Conservation (phyloP, 1,139 yeast genomes). For the Debaryomyces fabryi region DNA sequence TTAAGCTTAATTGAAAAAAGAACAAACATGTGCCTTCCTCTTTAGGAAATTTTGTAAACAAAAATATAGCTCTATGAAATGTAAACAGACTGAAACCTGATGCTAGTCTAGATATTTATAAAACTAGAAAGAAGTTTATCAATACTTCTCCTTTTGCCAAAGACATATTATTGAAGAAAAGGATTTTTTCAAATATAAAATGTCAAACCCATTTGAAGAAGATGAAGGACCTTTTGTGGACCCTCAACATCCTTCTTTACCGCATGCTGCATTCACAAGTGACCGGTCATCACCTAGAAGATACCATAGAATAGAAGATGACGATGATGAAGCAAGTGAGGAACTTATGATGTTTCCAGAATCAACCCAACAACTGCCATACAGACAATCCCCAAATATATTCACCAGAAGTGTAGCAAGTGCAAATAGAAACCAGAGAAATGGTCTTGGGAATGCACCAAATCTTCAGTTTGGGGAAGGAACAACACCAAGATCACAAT, state of each 20-base stretch:
- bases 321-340: conserved; percentile 23
- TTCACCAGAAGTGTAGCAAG: conserved; percentile 55
- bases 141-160: background rate
- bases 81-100: conserved; percentile 7
- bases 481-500: conserved; percentile 54
- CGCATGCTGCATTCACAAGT: conserved; percentile 45
- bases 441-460: conserved; percentile 28
- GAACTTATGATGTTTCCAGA: conserved; percentile 34
- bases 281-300: conserved; percentile 44
- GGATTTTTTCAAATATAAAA: conserved; percentile 10
- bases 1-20: conserved; percentile 10
- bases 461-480: conserved; percentile 22
- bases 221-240: conserved; percentile 39
- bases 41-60: conserved; percentile 20
- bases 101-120: background rate
- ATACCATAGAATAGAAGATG: conserved; percentile 29
- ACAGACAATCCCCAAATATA: conserved; percentile 48
- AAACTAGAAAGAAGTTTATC: conserved; percentile 1
- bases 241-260: conserved; percentile 31
- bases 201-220: conserved; percentile 41
- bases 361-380: conserved; percentile 24
- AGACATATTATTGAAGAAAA: background rate
- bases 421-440: conserved; percentile 16
- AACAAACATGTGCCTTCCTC: conserved; percentile 14
- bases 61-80: conserved; percentile 2